These are phyloP conservation scores for Populus deltoides DNA, from an alignment of 345 rosid genomes.

Conservation along the genomic window DNA sequence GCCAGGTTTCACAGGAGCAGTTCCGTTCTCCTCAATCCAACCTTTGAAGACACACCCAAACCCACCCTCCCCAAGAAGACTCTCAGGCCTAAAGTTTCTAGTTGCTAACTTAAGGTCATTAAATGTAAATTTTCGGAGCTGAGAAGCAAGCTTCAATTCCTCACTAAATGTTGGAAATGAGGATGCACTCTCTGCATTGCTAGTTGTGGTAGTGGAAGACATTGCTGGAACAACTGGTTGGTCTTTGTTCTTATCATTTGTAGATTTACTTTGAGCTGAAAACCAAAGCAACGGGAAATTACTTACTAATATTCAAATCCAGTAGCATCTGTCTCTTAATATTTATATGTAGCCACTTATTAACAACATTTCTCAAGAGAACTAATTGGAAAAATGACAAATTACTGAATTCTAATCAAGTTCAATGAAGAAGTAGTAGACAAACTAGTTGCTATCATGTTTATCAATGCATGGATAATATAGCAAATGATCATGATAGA, in stretches of 20 bases:
- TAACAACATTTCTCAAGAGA: not conserved
- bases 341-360: not conserved
- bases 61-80: conserved; percentile 36
- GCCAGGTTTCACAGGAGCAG: conserved; percentile 33
- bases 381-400: not conserved
- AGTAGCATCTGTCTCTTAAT: not conserved
- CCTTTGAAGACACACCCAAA: conserved; percentile 36
- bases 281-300: not conserved
- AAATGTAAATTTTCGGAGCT: conserved; percentile 24
- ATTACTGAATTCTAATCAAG: not conserved
- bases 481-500: not conserved
- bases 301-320: not conserved
- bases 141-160: conserved; percentile 29
- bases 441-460: not conserved
- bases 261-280: conserved; percentile 23
- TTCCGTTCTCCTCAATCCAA: conserved; percentile 29
- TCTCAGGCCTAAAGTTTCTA: conserved; percentile 30
- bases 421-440: not conserved
- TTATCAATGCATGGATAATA: not conserved
- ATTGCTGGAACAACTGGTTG: conserved; percentile 14
- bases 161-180: conserved; percentile 26
- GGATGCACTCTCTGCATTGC: conserved; percentile 29
- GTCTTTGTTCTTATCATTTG: conserved; percentile 20
- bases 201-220: conserved; percentile 18
- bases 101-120: conserved; percentile 28